Evolutionary conservation across 2,329 filamentous ascomycete genomes (phyloP).

Genomic region (Colletotrichum karsti): DNA sequence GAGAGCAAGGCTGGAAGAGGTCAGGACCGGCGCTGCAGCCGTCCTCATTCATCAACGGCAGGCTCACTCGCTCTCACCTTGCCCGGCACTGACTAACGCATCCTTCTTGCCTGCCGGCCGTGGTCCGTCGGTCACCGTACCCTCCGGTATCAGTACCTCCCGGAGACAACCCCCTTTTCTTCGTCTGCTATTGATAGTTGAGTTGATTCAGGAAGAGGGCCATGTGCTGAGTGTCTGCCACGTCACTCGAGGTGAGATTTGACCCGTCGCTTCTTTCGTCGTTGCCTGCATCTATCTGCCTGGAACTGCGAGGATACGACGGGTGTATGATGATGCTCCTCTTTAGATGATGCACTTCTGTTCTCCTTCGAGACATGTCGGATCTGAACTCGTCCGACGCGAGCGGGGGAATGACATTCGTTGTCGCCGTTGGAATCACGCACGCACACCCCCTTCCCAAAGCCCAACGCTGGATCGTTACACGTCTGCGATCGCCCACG

Average conservation of each 20-base stretch:
- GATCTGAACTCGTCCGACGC: constrained; percentile 9
- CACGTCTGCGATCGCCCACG: constrained; percentile 10
- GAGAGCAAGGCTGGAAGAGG: not conserved
- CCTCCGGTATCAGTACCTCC: constrained; percentile 12
- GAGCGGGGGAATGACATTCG: not conserved
- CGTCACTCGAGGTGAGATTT: constrained; percentile 26
- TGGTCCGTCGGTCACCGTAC: constrained; percentile 6
- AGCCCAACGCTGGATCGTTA: not conserved
- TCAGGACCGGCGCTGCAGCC: constrained; percentile 10
- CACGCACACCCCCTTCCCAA: not conserved
- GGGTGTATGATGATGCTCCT: not conserved
- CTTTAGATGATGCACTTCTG: not conserved
- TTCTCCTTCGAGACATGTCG: constrained; percentile 17
- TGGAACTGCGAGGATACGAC: not conserved
- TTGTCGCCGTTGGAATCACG: constrained; percentile 1
- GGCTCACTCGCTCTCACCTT: not conserved
- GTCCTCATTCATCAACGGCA: not conserved
- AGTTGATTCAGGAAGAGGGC: not conserved
- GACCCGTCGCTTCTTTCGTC: constrained; percentile 21
- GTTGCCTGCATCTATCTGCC: not conserved
- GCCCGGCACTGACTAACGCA: not conserved
- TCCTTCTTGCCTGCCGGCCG: not conserved
- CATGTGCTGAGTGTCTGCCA: constrained; percentile 18
- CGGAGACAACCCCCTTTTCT: not conserved
- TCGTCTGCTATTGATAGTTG: constrained; percentile 4